Evolutionary conservation across 2,329 filamentous ascomycete species (phyloP).

Genomic region (Monilinia polystroma): DNA sequence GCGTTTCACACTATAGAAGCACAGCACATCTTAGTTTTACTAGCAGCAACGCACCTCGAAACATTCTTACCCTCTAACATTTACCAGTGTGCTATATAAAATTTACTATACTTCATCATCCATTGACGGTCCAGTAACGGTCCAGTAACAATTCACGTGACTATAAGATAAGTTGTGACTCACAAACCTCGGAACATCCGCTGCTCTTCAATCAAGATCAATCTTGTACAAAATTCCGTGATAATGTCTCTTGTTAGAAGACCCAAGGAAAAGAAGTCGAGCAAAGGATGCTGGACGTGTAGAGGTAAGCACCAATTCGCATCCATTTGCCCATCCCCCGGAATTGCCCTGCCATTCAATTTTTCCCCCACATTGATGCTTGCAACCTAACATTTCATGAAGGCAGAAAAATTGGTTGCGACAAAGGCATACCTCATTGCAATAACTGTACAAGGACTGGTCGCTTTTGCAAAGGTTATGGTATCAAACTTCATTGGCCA

Average conservation of each 20-base stretch:
- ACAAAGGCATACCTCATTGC: conserved; percentile 46
- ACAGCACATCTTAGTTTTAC: not conserved
- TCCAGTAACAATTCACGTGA: not conserved
- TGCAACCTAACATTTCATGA: conserved; percentile 24
- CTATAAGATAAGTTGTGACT: not conserved
- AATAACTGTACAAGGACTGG: conserved; percentile 47
- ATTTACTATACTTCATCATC: not conserved
- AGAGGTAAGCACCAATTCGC: conserved; percentile 41
- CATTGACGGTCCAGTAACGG: not conserved
- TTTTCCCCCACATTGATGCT: conserved; percentile 1
- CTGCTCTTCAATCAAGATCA: not conserved
- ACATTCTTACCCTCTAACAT: not conserved
- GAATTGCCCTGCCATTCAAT: conserved; percentile 2
- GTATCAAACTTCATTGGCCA: conserved; percentile 49
- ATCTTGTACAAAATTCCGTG: not conserved
- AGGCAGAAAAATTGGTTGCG: conserved; percentile 51
- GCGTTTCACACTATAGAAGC: not conserved
- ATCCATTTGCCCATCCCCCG: conserved; percentile 23
- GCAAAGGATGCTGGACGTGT: conserved; percentile 46
- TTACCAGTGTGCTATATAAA: too few species aligned
- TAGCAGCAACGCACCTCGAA: not conserved
- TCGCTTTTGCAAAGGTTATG: conserved; percentile 47
- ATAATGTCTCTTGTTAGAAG: conserved; percentile 12
- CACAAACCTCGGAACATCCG: not conserved
- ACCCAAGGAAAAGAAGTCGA: conserved; percentile 17